Conservation (phyloP, 306 rosid genomes). For the Crataegus laevigata region DNA sequence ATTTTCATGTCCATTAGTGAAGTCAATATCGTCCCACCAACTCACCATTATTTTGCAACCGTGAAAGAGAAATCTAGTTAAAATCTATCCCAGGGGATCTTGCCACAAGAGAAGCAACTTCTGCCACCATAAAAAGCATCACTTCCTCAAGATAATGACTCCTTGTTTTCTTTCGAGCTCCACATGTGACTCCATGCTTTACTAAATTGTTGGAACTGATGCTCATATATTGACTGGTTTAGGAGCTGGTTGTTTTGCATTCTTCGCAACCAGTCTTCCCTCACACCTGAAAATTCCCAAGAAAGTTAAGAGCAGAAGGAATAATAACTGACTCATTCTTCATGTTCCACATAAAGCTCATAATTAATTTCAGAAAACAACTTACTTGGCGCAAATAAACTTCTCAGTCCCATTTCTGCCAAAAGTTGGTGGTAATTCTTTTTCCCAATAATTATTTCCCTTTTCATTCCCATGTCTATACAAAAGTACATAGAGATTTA, state of each 20-base stretch:
- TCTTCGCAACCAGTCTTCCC: conserved; percentile 42
- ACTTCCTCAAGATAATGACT: conserved; percentile 72
- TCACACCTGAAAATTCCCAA: conserved; percentile 53
- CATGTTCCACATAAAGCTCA: conserved; percentile 1
- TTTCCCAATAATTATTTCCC: too few relatives aligned
- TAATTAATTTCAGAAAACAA: conserved; percentile 14
- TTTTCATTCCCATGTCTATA: too few relatives aligned
- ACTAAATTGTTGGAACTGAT: conserved; percentile 17
- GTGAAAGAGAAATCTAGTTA: too few relatives aligned
- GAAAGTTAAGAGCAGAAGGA: conserved; percentile 17
- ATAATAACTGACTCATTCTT: conserved; percentile 12
- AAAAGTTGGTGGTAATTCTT: too few relatives aligned
- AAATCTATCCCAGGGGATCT: conserved; percentile 43
- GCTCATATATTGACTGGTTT: conserved; percentile 28
- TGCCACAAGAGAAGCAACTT: conserved; percentile 18
- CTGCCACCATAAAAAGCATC: conserved; percentile 46
- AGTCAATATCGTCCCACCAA: too few relatives aligned
- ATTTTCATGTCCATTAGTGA: too few relatives aligned
- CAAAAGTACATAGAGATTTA: too few relatives aligned
- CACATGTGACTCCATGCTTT: conserved; percentile 14
- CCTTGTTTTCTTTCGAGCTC: conserved; percentile 33
- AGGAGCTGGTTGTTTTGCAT: conserved; percentile 25
- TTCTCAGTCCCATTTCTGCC: too few relatives aligned
- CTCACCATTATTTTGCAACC: too few relatives aligned
- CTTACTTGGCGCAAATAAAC: conserved; percentile 82